A percentile compares a stretch with the other conserved stretches of the same genome.
Evolutionary conservation across 2,329 filamentous ascomycete species (phyloP).

Genomic region (Arthrobotrys musiformis): DNA sequence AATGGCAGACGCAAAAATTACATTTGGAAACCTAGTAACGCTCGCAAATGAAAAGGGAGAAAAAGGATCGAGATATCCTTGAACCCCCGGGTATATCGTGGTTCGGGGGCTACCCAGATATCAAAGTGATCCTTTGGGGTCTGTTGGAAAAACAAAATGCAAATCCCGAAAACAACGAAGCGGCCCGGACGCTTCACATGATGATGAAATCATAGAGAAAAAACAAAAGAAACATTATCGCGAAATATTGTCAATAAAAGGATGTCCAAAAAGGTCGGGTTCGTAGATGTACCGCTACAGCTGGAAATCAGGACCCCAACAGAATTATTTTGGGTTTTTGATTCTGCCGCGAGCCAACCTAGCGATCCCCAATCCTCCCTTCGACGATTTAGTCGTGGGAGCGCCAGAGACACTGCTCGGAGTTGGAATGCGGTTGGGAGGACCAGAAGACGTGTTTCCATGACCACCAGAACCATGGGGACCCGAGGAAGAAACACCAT

Average conservation of each 20-base stretch:
- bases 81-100: not conserved
- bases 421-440: constrained; percentile 53
- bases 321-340: constrained; percentile 37
- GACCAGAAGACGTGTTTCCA: constrained; percentile 4
- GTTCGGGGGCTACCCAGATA: not conserved
- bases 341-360: constrained; percentile 42
- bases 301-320: not conserved
- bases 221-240: not conserved
- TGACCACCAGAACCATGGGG: constrained; percentile 10
- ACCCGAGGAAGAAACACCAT: constrained; percentile 29
- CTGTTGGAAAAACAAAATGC: not conserved
- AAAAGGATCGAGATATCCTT: not conserved
- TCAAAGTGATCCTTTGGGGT: not conserved
- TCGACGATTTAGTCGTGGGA: constrained; percentile 34
- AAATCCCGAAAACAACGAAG: constrained; percentile 1
- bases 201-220: not conserved
- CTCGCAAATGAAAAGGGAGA: not conserved
- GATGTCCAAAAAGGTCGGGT: not conserved
- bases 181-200: constrained; percentile 1
- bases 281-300: not conserved
- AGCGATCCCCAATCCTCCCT: constrained; percentile 41
- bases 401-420: constrained; percentile 41
- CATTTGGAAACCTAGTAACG: not conserved
- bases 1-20: not conserved
- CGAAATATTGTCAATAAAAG: not conserved